Base-by-base conservation (phyloP, 768 basidiomycete species). In the Lentinula guzmanii region DNA sequence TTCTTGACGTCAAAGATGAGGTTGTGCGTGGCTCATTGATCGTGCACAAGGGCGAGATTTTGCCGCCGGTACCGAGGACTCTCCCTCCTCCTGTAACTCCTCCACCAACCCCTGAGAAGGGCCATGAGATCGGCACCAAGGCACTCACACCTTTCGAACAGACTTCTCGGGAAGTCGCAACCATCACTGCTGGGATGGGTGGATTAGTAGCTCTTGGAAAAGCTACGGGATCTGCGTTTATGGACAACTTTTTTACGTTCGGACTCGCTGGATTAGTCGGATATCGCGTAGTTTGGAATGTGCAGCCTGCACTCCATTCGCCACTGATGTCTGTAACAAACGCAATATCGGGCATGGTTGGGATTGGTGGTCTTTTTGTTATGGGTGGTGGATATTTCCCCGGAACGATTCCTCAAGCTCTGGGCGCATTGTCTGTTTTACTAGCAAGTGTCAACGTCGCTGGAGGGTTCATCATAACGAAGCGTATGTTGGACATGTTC, bases 401-500 rank as follows among this genome's bases (percentile, higher is more conserved):
- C 16, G 87, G 85, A 46, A 93, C 93, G 0, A 76, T 91, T 63
- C 87, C 93, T 54, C 92, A 95, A 73, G 75, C 77, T 11, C 77
- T 95, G 13, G 93, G 91, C 62, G 90, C 93, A 3, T 62, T 87
- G 13, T 90, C 92, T 13, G 93, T 95, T n/a, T 82, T 95, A 55
- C 76, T 95, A 35, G 93, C 93, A 24, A 90, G 90, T 62, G 83
- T 95, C 62, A 95, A 95, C 68, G 91, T 95, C 58, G 85, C 89
- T 39, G 93, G 93, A 56, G 93, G 93, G 48, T 94, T 93, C 67
- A 86, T 92, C 42, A 88, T 94, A 67, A 93, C 91, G 24, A 93
- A 93, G 72, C 86, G 92, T 46, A 95, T 95, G 93, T 76, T 95
- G 63, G 91, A 94, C 68, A 92, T 95, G 88, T 95, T 95, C 73